Conservation (phyloP, 1,284 basidiomycete genomes). For the Tylopilus microsporus region DNA sequence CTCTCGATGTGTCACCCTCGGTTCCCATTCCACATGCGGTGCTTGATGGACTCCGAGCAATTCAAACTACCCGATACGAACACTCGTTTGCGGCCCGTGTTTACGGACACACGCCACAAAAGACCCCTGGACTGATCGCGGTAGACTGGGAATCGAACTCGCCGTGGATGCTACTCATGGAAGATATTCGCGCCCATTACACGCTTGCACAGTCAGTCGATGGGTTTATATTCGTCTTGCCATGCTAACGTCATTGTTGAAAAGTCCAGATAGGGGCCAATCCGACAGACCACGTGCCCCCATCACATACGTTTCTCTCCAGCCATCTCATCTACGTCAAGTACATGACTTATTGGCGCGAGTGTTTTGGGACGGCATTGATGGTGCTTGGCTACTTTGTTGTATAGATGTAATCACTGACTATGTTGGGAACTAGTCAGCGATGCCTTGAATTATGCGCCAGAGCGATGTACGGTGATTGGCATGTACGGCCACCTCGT, state of each 20-base stretch:
- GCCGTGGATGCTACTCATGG: conserved; percentile 71
- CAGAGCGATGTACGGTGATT: conserved; percentile 66
- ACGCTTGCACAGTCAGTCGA: conserved; percentile 48
- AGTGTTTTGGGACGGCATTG: conserved; percentile 69
- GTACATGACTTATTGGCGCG: conserved; percentile 63
- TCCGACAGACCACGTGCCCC: conserved; percentile 43
- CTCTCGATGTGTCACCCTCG: conserved; percentile 22
- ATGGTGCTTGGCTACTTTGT: conserved; percentile 40
- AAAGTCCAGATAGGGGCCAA: conserved; percentile 53
- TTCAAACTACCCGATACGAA: conserved; percentile 58
- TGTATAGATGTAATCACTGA: not conserved
- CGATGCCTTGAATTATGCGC: conserved; percentile 60
- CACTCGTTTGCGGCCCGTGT: conserved; percentile 61
- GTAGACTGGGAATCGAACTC: conserved; percentile 67
- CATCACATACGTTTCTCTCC: conserved; percentile 60
- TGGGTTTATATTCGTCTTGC: not conserved
- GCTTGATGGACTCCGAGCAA: conserved; percentile 49
- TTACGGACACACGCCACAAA: conserved; percentile 35
- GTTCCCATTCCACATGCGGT: conserved; percentile 34
- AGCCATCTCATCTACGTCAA: conserved; percentile 56
- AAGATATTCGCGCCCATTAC: conserved; percentile 62
- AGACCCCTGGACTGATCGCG: conserved; percentile 38
- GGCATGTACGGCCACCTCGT: conserved; percentile 67
- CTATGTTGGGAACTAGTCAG: conserved; percentile 43
- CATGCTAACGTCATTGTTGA: conserved; percentile 8